Percentiles rank a stretch among this genome's conserved stretches.
phyloP scores from a whole-genome alignment of 208 protist species.

The Leishmania tropica region DNA sequence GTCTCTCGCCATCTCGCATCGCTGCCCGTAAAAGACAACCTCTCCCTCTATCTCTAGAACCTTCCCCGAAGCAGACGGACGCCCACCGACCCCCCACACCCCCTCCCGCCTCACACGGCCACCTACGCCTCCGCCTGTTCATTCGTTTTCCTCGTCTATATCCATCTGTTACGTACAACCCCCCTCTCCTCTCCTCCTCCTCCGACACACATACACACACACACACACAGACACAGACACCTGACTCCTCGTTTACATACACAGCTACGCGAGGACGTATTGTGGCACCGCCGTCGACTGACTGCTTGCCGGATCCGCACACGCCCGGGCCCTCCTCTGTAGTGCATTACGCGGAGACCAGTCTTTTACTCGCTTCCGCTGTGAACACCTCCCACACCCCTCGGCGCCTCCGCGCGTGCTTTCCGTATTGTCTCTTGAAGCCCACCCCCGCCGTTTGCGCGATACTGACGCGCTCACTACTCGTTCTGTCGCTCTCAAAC shows the following conservation, averaged over 20 bases:
- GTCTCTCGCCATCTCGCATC: neutral
- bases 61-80: neutral
- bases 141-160: neutral
- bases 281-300: neutral
- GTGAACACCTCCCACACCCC: neutral
- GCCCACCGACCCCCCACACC: neutral
- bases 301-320: neutral
- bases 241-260: neutral
- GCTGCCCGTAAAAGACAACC: neutral
- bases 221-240: too few species aligned
- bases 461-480: neutral
- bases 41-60: neutral
- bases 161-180: neutral
- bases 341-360: neutral
- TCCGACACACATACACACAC: too few species aligned
- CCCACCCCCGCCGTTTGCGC: neutral
- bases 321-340: neutral
- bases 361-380: neutral
- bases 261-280: neutral
- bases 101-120: neutral
- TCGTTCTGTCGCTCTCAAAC: neutral
- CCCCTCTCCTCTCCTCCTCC: neutral
- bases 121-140: neutral
- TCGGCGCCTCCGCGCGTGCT: neutral
- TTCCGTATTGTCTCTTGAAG: neutral